Evolutionary conservation across 345 rosid genomes (phyloP).

Genomic region (Gossypium arboreum): DNA sequence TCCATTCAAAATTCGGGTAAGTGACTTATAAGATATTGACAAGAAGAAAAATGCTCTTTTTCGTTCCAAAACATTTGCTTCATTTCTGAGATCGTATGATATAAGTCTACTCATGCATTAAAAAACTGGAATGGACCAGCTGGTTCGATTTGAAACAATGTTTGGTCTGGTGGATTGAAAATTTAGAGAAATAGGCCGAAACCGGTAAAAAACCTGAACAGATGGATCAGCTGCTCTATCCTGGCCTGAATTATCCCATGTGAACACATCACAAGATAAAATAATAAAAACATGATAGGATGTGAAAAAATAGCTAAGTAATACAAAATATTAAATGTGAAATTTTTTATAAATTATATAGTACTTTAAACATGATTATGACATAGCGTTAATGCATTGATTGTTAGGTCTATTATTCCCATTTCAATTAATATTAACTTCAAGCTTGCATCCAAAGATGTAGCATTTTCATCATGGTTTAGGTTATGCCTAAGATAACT

Average conservation of each 20-base stretch:
- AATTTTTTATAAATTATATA: too few species aligned
- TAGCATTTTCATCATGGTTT: not conserved
- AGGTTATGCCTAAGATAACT: not conserved
- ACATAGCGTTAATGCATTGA: not conserved
- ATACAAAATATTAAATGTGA: not conserved
- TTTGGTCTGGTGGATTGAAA: too few species aligned
- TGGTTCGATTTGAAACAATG: not conserved
- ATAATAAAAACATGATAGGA: not conserved
- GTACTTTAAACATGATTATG: not conserved
- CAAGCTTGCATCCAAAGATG: not conserved
- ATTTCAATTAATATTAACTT: not conserved
- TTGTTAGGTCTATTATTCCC: not conserved
- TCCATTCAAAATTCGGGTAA: conserved; percentile 80
- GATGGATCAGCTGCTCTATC: too few species aligned
- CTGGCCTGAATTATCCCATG: not conserved
- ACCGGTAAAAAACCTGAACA: too few species aligned
- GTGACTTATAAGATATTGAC: conserved; percentile 12
- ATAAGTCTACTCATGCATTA: not conserved
- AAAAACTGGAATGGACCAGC: not conserved
- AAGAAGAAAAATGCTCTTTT: not conserved
- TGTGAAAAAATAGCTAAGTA: not conserved
- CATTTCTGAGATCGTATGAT: conserved; percentile 1
- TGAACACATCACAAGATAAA: not conserved
- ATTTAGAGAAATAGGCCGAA: too few species aligned
- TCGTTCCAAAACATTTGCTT: not conserved